phyloP scores from a whole-genome alignment of 345 rosid genomes.

The Lepidium aucheri region DNA sequence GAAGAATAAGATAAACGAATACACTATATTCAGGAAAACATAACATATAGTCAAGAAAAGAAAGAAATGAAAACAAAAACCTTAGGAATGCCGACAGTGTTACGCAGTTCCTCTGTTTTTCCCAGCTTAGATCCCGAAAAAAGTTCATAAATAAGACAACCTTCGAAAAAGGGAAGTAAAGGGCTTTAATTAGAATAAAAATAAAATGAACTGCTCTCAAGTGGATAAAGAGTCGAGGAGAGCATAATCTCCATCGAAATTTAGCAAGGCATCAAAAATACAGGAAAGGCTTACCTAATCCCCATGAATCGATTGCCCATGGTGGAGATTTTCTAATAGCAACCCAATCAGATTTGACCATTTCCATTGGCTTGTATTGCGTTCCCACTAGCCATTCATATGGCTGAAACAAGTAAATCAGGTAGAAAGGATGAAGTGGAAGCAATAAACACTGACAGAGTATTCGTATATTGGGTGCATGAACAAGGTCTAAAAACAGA shows the following conservation, averaged over 20 bases:
- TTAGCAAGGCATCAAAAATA: background rate
- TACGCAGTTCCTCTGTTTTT: constrained; percentile 96
- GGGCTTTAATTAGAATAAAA: background rate
- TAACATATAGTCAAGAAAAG: background rate
- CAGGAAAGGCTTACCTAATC: constrained; percentile 57
- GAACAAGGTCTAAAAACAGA: constrained; percentile 4
- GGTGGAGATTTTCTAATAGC: constrained; percentile 89
- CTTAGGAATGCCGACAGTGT: constrained; percentile 89
- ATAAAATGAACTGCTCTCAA: background rate
- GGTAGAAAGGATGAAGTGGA: constrained; percentile 8
- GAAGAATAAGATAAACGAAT: background rate
- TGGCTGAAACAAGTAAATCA: constrained; percentile 43
- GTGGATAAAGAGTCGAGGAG: background rate
- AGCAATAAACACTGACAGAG: background rate
- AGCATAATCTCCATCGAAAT: background rate
- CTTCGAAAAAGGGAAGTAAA: constrained; percentile 30
- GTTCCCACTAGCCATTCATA: constrained; percentile 92
- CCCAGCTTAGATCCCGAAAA: constrained; percentile 78
- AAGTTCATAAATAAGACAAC: constrained; percentile 91
- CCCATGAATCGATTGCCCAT: constrained; percentile 99
- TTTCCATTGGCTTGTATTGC: constrained; percentile 89
- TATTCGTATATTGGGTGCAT: background rate
- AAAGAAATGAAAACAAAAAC: constrained; percentile 27
- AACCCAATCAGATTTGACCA: constrained; percentile 86
- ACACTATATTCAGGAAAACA: background rate